Evolutionary conservation across 768 basidiomycete species (phyloP), one percentile per base, ranked within the genome.

Genomic region (Hericium rajendrae): DNA sequence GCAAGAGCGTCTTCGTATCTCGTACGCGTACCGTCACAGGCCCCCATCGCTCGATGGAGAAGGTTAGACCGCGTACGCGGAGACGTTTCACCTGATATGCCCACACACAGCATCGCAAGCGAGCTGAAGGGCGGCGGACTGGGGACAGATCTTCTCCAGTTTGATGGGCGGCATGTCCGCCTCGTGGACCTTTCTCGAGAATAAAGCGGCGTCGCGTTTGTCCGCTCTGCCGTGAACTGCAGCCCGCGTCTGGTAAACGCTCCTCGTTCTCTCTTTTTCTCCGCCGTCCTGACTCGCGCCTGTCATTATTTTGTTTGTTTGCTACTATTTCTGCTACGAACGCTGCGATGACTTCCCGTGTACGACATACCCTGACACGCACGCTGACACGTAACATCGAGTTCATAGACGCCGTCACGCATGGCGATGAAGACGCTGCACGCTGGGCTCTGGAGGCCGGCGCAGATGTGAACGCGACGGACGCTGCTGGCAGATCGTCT

Each of bases 401-500:
- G 18, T 53, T 70, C 40, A 55, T 67, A 18, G 62, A 64, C 15
- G 83, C 81, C 38, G 84, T 84, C 48, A 75, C 79, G 22, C 71
- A 69, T 49, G 88, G 84, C 51, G 78, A 82, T 64, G 74, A 79
- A 48, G 69, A 75, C 32, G 81, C 76, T 48, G 76, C 87, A 16
- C 73, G 69, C 20, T 74, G 71, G 53, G 79, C 82, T 46, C 73
- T 90, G 56, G 71, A 72, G 8, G 69, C 74, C 40, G 86, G 84
- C 43, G 85, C 85, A 8, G 84, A 88, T 67, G 76, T 88, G 54
- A 88, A 90, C 65, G 77, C 79, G 43, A 72, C 80, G 50, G 86
- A 88, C 69, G 68, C 71, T 20, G 70, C 73, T 1, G 86, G 86
- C 12, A 77, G 83, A 57, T 85, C 82, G 6, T 74, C 82, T 16